phyloP scores from a whole-genome alignment of 257 asterid genomes.

The Solanum clarkiae region DNA sequence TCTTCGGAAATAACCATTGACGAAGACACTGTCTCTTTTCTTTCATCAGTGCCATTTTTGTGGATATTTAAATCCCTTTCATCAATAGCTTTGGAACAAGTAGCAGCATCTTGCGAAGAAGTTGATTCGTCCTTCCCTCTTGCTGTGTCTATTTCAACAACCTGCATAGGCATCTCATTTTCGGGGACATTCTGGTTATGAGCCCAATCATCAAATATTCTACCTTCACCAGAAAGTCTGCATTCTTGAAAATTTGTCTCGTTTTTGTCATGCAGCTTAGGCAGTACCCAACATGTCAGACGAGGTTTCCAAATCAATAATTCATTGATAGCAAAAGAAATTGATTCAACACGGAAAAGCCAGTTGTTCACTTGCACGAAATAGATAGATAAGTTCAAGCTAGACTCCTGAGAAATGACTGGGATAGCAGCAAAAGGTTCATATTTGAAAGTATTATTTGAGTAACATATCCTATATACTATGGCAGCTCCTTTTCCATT shows the following conservation, averaged over 20 bases:
- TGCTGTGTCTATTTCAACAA: slow-evolving; percentile 6
- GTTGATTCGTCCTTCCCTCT: slow-evolving; percentile 1
- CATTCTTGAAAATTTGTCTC: slow-evolving; percentile 26
- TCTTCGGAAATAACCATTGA: slow-evolving; percentile 86
- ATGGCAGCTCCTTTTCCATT: slow-evolving; percentile 55
- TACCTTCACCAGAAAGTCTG: slow-evolving; percentile 39
- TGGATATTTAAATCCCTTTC: slow-evolving; percentile 5
- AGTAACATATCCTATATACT: slow-evolving; percentile 52
- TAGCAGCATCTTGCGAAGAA: slow-evolving; percentile 2
- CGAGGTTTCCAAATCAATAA: slow-evolving; percentile 65
- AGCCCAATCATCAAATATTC: slow-evolving; percentile 41
- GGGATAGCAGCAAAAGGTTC: slow-evolving; percentile 48
- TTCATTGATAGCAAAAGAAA: slow-evolving; percentile 42
- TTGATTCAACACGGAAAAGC: slow-evolving; percentile 58
- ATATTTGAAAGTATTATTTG: slow-evolving; percentile 29
- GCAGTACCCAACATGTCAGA: slow-evolving; percentile 60
- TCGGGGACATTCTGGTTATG: slow-evolving; percentile 13
- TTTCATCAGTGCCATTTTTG: slow-evolving; percentile 14
- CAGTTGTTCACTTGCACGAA: slow-evolving; percentile 37
- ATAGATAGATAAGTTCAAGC: slow-evolving; percentile 25
- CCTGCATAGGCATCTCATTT: slow-evolving; percentile 15
- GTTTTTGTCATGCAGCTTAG: slow-evolving; percentile 25
- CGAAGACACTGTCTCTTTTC: slow-evolving; percentile 56
- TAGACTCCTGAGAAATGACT: slow-evolving; percentile 27
- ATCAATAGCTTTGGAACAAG: slow-evolving; percentile 10